Base-by-base conservation (phyloP, 768 basidiomycete species). In the Termitomyces sp. region DNA sequence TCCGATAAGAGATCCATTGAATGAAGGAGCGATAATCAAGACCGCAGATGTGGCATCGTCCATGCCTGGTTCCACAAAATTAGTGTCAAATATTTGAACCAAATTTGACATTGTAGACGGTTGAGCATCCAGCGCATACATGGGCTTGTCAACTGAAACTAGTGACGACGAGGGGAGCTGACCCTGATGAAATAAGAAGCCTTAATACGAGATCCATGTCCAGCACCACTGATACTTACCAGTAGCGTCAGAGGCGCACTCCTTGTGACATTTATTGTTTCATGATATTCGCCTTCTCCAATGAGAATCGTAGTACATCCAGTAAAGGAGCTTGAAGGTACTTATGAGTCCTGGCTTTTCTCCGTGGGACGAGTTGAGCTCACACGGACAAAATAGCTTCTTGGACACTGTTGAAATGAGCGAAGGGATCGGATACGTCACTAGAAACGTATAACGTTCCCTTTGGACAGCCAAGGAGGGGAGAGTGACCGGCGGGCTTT, bases 21-120 rank as follows among this genome's bases (percentile, higher is more conserved):
- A 77, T 1, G 78, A 79, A 10, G 86, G 85, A 2, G 78, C 77
- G 34, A 88, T 77, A 26, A 80, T 75, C 12, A 88, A 70, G 2
- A 83, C 82, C 15, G 84, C 80, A 0, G 84, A 84, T 42, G 80
- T 72, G 2, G 83, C 82, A 60, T 87, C 85, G 59, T 82, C 81
- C 64, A 77, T 66, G 12, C 74, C 75, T 7, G 68, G 67, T 7
- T 73, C 64, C 12, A 76, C 77, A 50, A 77, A 80, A 26, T 68
- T 62, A 55, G 75, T 77, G 65, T 80, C 70, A 76, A 79, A 86
- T 0, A 86, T 75, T 42, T 76, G 76, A 2, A 85, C 84, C 6
- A 84, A 66, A 58, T 86, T 86, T 13, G 80, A 67, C 51, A 78
- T 81, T 22, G 81, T 72, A 1, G 81, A 76, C 39, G 80, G 74